Conservation (phyloP, 1,284 basidiomycete species). For the Ustilago lituana region DNA sequence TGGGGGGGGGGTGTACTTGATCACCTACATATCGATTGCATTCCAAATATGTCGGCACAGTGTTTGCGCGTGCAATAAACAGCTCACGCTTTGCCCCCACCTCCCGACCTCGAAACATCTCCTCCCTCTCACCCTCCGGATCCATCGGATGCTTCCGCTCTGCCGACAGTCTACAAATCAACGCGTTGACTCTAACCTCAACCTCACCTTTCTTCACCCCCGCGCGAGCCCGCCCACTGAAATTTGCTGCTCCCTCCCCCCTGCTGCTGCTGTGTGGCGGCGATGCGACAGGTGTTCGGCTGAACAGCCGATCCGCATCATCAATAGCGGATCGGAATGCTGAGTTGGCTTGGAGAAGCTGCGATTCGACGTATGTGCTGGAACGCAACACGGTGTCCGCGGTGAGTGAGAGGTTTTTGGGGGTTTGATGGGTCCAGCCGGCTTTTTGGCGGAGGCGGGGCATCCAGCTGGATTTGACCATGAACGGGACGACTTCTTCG, state of each 20-base stretch:
- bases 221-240: conserved; percentile 10
- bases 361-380: conserved; percentile 38
- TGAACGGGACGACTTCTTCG: conserved; percentile 62
- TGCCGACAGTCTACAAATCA: conserved; percentile 40
- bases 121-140: too few species aligned
- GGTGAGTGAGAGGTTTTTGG: conserved; percentile 7
- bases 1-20: too few species aligned
- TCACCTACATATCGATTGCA: conserved; percentile 78
- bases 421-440: conserved; percentile 41
- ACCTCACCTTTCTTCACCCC: conserved; percentile 22
- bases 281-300: too few species aligned
- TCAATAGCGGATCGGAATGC: conserved; percentile 16
- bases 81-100: conserved; percentile 68
- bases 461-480: conserved; percentile 64
- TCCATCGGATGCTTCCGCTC: conserved; percentile 41
- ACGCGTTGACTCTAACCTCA: conserved; percentile 34
- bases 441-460: conserved; percentile 57
- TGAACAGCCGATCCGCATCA: too few species aligned
- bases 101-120: conserved; percentile 36
- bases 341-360: conserved; percentile 35
- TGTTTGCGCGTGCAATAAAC: conserved; percentile 81
- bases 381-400: conserved; percentile 18
- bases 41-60: conserved; percentile 82
- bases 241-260: neutral
- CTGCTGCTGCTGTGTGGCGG: conserved; percentile 14